Evolutionary conservation across 2,329 filamentous ascomycete genomes (phyloP).

Genomic region (Colletotrichum chrysophilum): DNA sequence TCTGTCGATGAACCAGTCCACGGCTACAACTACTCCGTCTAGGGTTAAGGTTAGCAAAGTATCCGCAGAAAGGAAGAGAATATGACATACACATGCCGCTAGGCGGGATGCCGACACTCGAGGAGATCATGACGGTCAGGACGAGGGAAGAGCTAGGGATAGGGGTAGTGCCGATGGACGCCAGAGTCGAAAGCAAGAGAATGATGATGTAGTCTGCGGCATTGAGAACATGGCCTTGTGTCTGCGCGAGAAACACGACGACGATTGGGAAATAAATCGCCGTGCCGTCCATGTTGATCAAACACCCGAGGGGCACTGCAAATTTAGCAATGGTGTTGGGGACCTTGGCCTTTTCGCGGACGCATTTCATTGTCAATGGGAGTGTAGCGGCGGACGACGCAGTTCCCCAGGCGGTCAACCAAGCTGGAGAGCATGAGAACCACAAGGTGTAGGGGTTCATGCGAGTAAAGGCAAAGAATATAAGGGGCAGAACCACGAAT

Average conservation of each 20-base stretch:
- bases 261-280: slow-evolving; percentile 61
- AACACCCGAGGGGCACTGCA: neutral
- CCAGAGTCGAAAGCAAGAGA: slow-evolving; percentile 51
- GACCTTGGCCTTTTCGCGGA: slow-evolving; percentile 22
- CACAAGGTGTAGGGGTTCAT: slow-evolving; percentile 54
- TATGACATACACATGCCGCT: slow-evolving; percentile 42
- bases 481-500: slow-evolving; percentile 47
- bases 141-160: slow-evolving; percentile 58
- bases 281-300: slow-evolving; percentile 55
- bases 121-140: slow-evolving; percentile 56
- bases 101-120: slow-evolving; percentile 46
- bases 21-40: slow-evolving; percentile 39
- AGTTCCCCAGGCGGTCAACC: slow-evolving; percentile 60
- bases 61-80: no score
- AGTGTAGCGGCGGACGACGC: slow-evolving; percentile 28
- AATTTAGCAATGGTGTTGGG: slow-evolving; percentile 52
- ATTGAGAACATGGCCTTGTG: slow-evolving; percentile 49
- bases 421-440: slow-evolving; percentile 53
- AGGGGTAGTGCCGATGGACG: slow-evolving; percentile 58
- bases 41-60: no score
- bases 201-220: slow-evolving; percentile 54
- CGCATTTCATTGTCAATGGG: no score
- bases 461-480: slow-evolving; percentile 45
- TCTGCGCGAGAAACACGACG: slow-evolving; percentile 56
- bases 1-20: slow-evolving; percentile 62